Conservation (phyloP, 2,329 filamentous ascomycete species). For the Apiospora phragmitis region DNA sequence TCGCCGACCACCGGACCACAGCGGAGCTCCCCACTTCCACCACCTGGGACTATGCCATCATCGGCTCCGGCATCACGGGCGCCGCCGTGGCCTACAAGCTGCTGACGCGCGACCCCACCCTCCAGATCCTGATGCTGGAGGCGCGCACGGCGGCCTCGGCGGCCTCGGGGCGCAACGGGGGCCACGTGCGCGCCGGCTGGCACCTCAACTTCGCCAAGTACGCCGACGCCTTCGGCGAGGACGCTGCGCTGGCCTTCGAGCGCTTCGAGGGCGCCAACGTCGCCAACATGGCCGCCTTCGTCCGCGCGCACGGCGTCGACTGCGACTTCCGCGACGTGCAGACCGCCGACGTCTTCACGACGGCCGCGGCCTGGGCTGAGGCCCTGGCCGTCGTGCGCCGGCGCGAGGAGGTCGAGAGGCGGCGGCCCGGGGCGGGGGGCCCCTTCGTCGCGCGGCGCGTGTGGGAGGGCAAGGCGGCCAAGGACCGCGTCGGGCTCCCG, state of each 20-base stretch:
- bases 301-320: conserved; percentile 19
- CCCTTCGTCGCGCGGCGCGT: background rate
- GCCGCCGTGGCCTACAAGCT: conserved; percentile 15
- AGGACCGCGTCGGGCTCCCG: conserved; percentile 17
- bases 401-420: conserved; percentile 1
- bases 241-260: conserved; percentile 25
- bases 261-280: conserved; percentile 26
- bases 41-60: conserved; percentile 11
- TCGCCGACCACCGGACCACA: conserved; percentile 30
- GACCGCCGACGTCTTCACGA: conserved; percentile 24
- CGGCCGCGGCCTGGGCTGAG: conserved; percentile 11
- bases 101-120: conserved; percentile 22
- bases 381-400: conserved; percentile 1
- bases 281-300: conserved; percentile 20
- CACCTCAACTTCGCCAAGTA: conserved; percentile 23
- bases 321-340: conserved; percentile 23
- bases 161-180: conserved; percentile 39
- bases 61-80: conserved; percentile 14
- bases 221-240: conserved; percentile 22
- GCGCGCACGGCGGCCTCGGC: conserved; percentile 35
- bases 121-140: conserved; percentile 34
- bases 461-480: conserved; percentile 20
- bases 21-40: conserved; percentile 17
- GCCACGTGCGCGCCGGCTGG: conserved; percentile 33
- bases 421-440: background rate